Base-by-base conservation (phyloP, 2,329 filamentous ascomycete species). In the Ophiostoma quercus region DNA sequence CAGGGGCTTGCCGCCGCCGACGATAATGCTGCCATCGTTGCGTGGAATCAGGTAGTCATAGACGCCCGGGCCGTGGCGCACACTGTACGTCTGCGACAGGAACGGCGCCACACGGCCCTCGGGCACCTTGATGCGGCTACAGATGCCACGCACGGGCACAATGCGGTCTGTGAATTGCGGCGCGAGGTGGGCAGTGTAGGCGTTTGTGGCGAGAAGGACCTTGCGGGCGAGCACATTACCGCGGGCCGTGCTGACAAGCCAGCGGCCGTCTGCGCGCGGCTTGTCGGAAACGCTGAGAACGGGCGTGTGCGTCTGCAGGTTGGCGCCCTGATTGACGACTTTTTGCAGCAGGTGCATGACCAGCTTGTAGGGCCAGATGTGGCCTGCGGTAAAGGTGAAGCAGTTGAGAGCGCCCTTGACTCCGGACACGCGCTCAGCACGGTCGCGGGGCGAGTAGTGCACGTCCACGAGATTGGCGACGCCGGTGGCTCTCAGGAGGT, bases 1-100 rank as follows among this genome's bases (percentile, higher is more conserved):
- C 4, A 16, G 5, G 8, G 19, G n/a, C n/a, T 39, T 39, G 19
- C n/a, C 65, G 12, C 65, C 65, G 8, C 65, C 65, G 1, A 66
- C 65, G 19, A 66, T 47, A 3, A 66, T 47, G 65, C 39, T 66
- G 9, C 65, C 65, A n/a, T 66, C 65, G 37, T 29, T 41, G n/a
- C 65, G 65, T 2, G 65, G 65, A 5, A 66, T 41, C 65, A 66
- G 11, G 37, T 66, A 66, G 65, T 47, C 65, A 22, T 66, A 47
- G 12, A 29, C 37, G 12, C 39, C 25, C 22, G 34, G 19, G 5
- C 22, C 22, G 11, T 29, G 12, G 14, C 65, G 65, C 1, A 66
- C 9, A 9, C 39, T 47, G 65, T 43, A 66, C 5, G n/a, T 43
- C n/a, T 43, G 22, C 11, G 39, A 41, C 11, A 66, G n/a, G 32